A percentile compares a stretch with the other conserved stretches of the same genome.
Evolutionary conservation across 495 filamentous ascomycete genomes (phyloP).

Genomic region (Poronia punctata): DNA sequence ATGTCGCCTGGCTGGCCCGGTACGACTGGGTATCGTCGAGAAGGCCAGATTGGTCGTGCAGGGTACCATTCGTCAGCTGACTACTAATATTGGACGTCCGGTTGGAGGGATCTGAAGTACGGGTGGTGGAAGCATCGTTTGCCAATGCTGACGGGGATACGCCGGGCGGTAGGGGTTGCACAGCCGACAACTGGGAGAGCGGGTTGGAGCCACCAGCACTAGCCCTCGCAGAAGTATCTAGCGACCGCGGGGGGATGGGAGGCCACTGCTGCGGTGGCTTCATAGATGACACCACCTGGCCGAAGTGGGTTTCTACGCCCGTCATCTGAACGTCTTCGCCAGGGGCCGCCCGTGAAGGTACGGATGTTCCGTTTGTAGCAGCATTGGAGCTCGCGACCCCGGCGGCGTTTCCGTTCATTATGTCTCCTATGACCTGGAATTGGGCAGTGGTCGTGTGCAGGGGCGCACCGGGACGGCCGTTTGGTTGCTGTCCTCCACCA

Average conservation of each 20-base stretch:
- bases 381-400: conserved; percentile 43
- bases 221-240: conserved; percentile 25
- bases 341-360: conserved; percentile 45
- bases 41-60: conserved; percentile 27
- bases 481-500: conserved; percentile 24
- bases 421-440: conserved; percentile 41
- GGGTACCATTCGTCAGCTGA: conserved; percentile 52
- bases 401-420: conserved; percentile 42
- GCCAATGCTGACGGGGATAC: conserved; percentile 68
- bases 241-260: conserved; percentile 15
- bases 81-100: conserved; percentile 51
- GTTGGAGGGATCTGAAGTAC: conserved; percentile 62
- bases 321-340: conserved; percentile 51
- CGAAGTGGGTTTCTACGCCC: conserved; percentile 51
- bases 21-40: conserved; percentile 47
- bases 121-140: conserved; percentile 87
- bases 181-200: conserved; percentile 60
- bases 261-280: conserved; percentile 27
- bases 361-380: conserved; percentile 63
- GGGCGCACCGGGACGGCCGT: conserved; percentile 48
- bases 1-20: conserved; percentile 28
- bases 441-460: conserved; percentile 43
- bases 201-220: conserved; percentile 34
- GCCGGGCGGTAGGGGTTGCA: conserved; percentile 68
- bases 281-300: conserved; percentile 26